Percentiles rank a stretch among this genome's conserved stretches.
phyloP scores from a whole-genome alignment of 2,329 filamentous ascomycete genomes.

The Chaetoscypha palmicola region DNA sequence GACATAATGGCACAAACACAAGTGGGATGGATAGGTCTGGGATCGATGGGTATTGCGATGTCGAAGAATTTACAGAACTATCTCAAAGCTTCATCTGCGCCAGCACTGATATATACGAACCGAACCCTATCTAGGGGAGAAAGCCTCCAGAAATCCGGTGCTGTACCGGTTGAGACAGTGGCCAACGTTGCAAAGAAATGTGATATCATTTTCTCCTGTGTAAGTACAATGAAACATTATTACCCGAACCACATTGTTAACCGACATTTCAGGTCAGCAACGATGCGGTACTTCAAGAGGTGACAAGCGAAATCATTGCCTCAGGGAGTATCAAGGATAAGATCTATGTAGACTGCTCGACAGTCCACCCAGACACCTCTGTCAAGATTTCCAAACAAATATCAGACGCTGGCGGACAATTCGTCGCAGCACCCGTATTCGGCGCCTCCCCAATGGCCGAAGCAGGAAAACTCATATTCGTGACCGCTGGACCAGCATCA shows the following conservation, averaged over 20 bases:
- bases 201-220: conserved; percentile 32
- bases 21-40: conserved; percentile 29
- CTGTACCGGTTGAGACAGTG: conserved; percentile 21
- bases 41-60: conserved; percentile 26
- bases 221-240: too few species aligned
- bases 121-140: conserved; percentile 35
- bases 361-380: conserved; percentile 32
- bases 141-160: conserved; percentile 32
- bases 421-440: conserved; percentile 35
- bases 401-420: conserved; percentile 31
- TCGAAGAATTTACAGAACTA: conserved; percentile 25
- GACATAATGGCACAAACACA: conserved; percentile 6
- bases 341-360: conserved; percentile 29
- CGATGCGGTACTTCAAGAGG: conserved; percentile 33
- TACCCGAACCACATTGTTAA: too few species aligned
- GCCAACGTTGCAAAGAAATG: conserved; percentile 31
- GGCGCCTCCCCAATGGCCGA: conserved; percentile 38
- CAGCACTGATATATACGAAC: conserved; percentile 34
- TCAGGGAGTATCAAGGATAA: conserved; percentile 29
- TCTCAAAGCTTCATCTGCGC: conserved; percentile 13
- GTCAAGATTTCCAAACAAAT: conserved; percentile 30
- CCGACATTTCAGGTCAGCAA: conserved; percentile 32
- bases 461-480: conserved; percentile 39
- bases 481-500: conserved; percentile 33
- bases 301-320: conserved; percentile 22